A percentile compares a stretch with the other conserved stretches of the same genome.
These are phyloP conservation scores for Pyricularia grisea DNA, from an alignment of 2,329 filamentous ascomycete genomes.

Conservation along the genomic window DNA sequence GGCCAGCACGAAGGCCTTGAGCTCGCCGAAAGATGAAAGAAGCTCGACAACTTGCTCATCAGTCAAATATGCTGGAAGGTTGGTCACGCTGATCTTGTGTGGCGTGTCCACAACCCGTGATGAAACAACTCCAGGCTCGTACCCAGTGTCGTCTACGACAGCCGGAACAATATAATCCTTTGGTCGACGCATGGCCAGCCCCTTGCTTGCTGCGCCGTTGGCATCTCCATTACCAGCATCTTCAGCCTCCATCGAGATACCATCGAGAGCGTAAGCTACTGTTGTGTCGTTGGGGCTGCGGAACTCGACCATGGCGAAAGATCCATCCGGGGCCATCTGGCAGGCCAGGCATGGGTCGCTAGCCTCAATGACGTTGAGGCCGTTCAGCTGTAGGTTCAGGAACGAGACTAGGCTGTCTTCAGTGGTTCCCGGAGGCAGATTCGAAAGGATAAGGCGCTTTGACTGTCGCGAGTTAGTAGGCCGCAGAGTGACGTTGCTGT, in stretches of 20 bases:
- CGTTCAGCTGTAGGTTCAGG: constrained; percentile 95
- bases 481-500: constrained; percentile 69
- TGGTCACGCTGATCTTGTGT: constrained; percentile 89
- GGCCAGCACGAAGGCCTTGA: constrained; percentile 85
- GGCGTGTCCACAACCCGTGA: constrained; percentile 81
- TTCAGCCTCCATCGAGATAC: constrained; percentile 75
- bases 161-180: constrained; percentile 96
- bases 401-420: constrained; percentile 73
- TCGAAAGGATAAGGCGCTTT: constrained; percentile 83
- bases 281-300: constrained; percentile 81
- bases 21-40: constrained; percentile 79
- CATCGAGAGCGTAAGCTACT: constrained; percentile 80
- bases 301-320: constrained; percentile 87
- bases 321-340: constrained; percentile 68
- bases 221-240: constrained; percentile 46
- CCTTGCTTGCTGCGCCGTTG: constrained; percentile 34
- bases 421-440: constrained; percentile 62
- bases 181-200: constrained; percentile 72
- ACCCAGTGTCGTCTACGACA: constrained; percentile 60
- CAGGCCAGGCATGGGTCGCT: constrained; percentile 78
- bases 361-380: constrained; percentile 81
- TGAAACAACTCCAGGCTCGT: constrained; percentile 69
- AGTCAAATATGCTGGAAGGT: constrained; percentile 77
- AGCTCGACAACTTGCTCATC: constrained; percentile 91
- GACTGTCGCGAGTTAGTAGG: constrained; percentile 89